Conservation (phyloP, 805 yeast species). For the Henningerozyma blattae region DNA sequence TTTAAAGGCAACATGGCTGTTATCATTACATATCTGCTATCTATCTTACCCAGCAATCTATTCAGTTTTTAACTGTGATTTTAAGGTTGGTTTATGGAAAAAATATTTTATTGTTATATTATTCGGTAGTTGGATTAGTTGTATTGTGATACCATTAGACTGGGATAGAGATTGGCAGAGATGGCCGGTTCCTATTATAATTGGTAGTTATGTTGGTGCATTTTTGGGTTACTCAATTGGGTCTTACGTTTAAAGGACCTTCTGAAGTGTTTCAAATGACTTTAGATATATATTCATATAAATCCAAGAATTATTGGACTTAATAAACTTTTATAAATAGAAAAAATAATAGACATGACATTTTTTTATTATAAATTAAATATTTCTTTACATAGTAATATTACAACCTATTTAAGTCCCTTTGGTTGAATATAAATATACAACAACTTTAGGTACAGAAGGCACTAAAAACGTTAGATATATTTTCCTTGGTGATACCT, state of each 20-base stretch:
- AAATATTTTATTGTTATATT: conserved; percentile 24
- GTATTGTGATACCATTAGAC: conserved; percentile 85
- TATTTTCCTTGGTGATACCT: conserved; percentile 15
- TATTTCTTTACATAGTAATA: too few relatives aligned
- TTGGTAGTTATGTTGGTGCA: conserved; percentile 70
- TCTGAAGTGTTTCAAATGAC: too few relatives aligned
- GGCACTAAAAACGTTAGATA: conserved; percentile 9
- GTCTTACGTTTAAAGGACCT: conserved; percentile 14
- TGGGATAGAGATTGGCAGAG: conserved; percentile 98
- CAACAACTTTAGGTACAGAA: conserved; percentile 6
- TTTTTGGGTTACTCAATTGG: conserved; percentile 43
- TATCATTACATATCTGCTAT: conserved; percentile 50
- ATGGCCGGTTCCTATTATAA: conserved; percentile 84
- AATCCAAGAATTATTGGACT: too few relatives aligned
- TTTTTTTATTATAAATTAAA: too few relatives aligned
- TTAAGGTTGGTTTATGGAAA: conserved; percentile 33
- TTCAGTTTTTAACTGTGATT: conserved; percentile 40
- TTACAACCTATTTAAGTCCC: too few relatives aligned
- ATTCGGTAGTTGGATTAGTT: conserved; percentile 86
- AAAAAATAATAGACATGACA: too few relatives aligned
- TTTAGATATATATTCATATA: too few relatives aligned
- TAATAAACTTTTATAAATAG: too few relatives aligned
- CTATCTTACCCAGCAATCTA: conserved; percentile 56
- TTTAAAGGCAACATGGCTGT: conserved; percentile 41
- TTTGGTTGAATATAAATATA: too few relatives aligned